A percentile compares a stretch with the other conserved stretches of the same genome.
phyloP scores from a whole-genome alignment of 2,329 filamentous ascomycete species.

The Fusarium euwallaceae region DNA sequence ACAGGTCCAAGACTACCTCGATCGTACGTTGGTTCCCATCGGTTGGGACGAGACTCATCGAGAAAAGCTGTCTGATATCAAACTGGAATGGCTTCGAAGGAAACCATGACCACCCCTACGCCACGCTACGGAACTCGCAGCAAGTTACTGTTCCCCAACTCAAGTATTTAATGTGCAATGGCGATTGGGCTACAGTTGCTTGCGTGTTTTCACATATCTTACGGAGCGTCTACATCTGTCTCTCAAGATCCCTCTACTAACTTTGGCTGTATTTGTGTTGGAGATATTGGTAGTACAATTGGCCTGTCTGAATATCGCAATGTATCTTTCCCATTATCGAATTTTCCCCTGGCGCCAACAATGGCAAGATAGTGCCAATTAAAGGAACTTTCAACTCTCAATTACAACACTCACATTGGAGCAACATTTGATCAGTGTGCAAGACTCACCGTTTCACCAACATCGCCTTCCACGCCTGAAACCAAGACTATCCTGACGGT shows the following conservation, averaged over 20 bases:
- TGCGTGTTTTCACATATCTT: background rate
- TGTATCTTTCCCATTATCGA: background rate
- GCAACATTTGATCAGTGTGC: background rate
- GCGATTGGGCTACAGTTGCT: background rate
- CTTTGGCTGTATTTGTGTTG: background rate
- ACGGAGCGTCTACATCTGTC: background rate
- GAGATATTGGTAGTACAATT: background rate
- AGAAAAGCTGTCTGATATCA: constrained; percentile 66
- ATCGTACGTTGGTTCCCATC: constrained; percentile 59
- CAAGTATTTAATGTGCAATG: no score
- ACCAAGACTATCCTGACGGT: constrained; percentile 8
- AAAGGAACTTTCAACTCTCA: constrained; percentile 2
- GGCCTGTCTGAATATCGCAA: background rate
- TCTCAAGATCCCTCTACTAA: background rate
- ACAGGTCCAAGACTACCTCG: constrained; percentile 62
- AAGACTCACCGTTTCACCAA: constrained; percentile 5
- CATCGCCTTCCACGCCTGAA: constrained; percentile 4
- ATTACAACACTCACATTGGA: background rate
- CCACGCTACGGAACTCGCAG: constrained; percentile 46
- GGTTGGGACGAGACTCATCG: constrained; percentile 64
- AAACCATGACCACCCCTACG: constrained; percentile 69
- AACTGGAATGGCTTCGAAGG: constrained; percentile 66
- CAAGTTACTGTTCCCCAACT: constrained; percentile 55
- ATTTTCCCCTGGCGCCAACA: background rate
- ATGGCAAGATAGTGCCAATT: background rate